Evolutionary conservation across 495 filamentous ascomycete species (phyloP), one percentile per base, ranked within the genome.

Genomic region (Aspergillus bridgeri): DNA sequence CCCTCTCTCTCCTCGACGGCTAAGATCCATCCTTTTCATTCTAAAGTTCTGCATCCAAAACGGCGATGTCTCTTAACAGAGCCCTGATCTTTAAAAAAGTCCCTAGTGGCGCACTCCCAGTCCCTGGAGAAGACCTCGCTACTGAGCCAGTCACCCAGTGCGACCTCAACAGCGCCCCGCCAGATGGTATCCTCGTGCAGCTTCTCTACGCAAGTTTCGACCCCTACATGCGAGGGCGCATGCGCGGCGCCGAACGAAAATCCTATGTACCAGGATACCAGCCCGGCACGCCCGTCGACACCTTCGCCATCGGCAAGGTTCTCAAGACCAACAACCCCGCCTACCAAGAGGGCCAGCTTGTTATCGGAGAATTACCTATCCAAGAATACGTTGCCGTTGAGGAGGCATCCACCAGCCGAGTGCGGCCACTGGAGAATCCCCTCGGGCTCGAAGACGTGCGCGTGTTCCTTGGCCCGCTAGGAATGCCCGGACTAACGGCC

Each of bases 401-500:
- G 55, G 48, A 70, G 55, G 19, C 75, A 6, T 60, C 52, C 13
- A 57, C 57, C 54, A 69, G n/a, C n/a, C n/a, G n/a, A n/a, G n/a
- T 77, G 54, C 45, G 56, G 42, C 69, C 66, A 42, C 68, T 79
- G 33, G 69, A 75, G n/a, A 79, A 79, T 65, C 76, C 75, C 17
- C 63, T 76, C 9, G 72, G 69, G 7, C 64, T 79, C 22, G 72
- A 79, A 60, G 76, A 79, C 52, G 68, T 77, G 55, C 73, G 76
- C 43, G 66, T 75, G 43, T 79, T 77, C 88, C 65, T 91, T 13
- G 90, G 91, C 15, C 80, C 89, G 11, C 76, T 96, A 21, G 91
- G 91, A 22, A 95, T 96, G 90, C 89, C 91, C 3, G 91, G 91
- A 21, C 69, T 95, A 64, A 94, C 90, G 0, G 91, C 88, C 2